phyloP scores from a whole-genome alignment of 208 protist species.

The Wallacemonas sp. region DNA sequence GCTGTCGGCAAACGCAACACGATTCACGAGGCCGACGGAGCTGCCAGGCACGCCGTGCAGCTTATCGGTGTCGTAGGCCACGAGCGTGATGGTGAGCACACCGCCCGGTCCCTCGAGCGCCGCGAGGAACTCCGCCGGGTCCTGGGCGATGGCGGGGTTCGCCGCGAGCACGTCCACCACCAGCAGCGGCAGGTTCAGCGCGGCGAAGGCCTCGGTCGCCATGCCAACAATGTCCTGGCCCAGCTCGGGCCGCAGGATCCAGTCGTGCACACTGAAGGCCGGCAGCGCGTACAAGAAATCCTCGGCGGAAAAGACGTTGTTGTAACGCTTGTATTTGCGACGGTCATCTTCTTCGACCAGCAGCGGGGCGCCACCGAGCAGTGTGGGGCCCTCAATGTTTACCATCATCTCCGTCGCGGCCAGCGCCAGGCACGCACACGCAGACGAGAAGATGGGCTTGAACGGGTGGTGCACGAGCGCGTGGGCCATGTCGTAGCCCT shows the following conservation, averaged over 20 bases:
- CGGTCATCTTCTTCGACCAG: slow-evolving; percentile 42
- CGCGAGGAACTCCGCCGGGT: slow-evolving; percentile 34
- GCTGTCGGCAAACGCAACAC: slow-evolving; percentile 29
- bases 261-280: slow-evolving; percentile 74
- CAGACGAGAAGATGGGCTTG: slow-evolving; percentile 80
- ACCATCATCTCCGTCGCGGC: slow-evolving; percentile 87
- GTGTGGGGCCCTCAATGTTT: slow-evolving; percentile 37
- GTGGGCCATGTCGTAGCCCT: slow-evolving; percentile 83
- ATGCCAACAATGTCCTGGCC: slow-evolving; percentile 45
- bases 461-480: slow-evolving; percentile 89
- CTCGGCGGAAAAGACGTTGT: slow-evolving; percentile 86
- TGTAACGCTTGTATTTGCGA: slow-evolving; percentile 69
- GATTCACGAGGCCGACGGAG: slow-evolving; percentile 80
- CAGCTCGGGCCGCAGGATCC: slow-evolving; percentile 17
- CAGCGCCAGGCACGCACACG: slow-evolving; percentile 78
- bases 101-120: slow-evolving; percentile 62
- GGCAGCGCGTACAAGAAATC: slow-evolving; percentile 82
- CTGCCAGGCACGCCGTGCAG: slow-evolving; percentile 76
- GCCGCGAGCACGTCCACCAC: slow-evolving; percentile 41
- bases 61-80: slow-evolving; percentile 76
- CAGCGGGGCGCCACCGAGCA: slow-evolving; percentile 48
- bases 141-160: slow-evolving; percentile 15
- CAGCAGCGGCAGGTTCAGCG: slow-evolving; percentile 67
- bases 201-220: slow-evolving; percentile 63
- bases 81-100: slow-evolving; percentile 68